Evolutionary conservation across 208 protist genomes (phyloP), one percentile per base, ranked within the genome.

Genomic region (Angomonas ambiguus): DNA sequence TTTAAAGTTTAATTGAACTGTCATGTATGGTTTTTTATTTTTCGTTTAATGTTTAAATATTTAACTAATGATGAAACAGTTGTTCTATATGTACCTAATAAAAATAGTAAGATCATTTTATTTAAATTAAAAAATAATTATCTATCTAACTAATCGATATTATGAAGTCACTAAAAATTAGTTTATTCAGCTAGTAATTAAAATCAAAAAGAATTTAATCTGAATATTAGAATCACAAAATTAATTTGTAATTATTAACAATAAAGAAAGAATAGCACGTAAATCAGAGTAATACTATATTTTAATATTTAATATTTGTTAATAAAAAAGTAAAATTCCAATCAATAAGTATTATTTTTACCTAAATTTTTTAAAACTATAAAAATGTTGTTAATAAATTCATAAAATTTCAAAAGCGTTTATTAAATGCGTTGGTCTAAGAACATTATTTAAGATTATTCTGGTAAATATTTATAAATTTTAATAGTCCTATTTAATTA

Each of bases 351-450:
- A 63, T 42, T 61, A 69, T 27, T 57, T 38, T 51, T 65, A 41
- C 27, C 31, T 69, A 74, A 32, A 69, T 62, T 65, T 66, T 72
- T 41, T 60, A 72, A 71, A 71, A 66, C 51, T 71, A 65, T 62
- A 32, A 24, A 68, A 72, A 73, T 68, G 69, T 69, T 85, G 79
- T 82, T 85, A 88, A 88, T 88, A 85, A 85, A 82, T 70, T 71
- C 56, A 58, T 77, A 33, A 76, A 67, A 74, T 77, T 74, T 72
- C 71, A 88, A 88, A 79, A 70, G 68, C 79, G 82, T 88, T 88
- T 88, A 88, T 88, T 88, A 88, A 80, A 88, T 79, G 82, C 82
- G 79, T 77, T 80, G 33, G 75, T 78, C 78, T 88, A 85, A 85
- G 82, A 74, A 67, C 24, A 72, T 72, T 88, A 88, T 88, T 85